These are phyloP conservation scores for Dendrobium catenatum DNA, from an alignment of 106 monocot genomes.

Conservation along the genomic window DNA sequence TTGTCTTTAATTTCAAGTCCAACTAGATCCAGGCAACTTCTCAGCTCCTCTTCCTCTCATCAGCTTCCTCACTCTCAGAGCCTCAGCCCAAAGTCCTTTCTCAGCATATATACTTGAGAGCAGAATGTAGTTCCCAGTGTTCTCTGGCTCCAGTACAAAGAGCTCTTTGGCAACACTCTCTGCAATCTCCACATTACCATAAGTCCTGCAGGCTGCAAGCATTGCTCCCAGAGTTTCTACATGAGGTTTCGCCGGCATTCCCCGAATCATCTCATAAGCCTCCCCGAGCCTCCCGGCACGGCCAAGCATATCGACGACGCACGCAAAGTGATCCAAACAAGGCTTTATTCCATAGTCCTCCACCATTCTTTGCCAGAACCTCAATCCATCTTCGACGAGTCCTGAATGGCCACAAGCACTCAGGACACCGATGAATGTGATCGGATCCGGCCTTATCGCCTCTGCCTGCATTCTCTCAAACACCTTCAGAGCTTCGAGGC, in stretches of 20 bases:
- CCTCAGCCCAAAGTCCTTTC: slow-evolving; percentile 40
- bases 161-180: slow-evolving; percentile 38
- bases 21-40: slow-evolving; percentile 49
- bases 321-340: slow-evolving; percentile 44
- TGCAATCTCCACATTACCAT: slow-evolving; percentile 43
- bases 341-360: slow-evolving; percentile 27
- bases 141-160: slow-evolving; percentile 44
- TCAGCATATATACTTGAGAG: slow-evolving; percentile 55
- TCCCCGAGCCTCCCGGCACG: slow-evolving; percentile 56
- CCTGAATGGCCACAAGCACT: slow-evolving; percentile 56
- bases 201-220: slow-evolving; percentile 48
- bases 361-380: slow-evolving; percentile 39
- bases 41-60: slow-evolving; percentile 21
- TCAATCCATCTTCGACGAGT: slow-evolving; percentile 34
- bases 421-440: slow-evolving; percentile 50
- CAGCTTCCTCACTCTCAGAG: slow-evolving; percentile 33
- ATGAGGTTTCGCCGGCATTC: slow-evolving; percentile 34
- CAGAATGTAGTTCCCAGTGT: slow-evolving; percentile 50
- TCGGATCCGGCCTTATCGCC: slow-evolving; percentile 36
- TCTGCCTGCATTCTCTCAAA: slow-evolving; percentile 33
- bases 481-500: slow-evolving; percentile 24
- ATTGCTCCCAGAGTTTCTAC: slow-evolving; percentile 50
- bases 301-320: slow-evolving; percentile 43
- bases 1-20: slow-evolving; percentile 11
- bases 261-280: slow-evolving; percentile 31